phyloP scores from a whole-genome alignment of 2,329 filamentous ascomycete species.

The Aureobasidium sp. region DNA sequence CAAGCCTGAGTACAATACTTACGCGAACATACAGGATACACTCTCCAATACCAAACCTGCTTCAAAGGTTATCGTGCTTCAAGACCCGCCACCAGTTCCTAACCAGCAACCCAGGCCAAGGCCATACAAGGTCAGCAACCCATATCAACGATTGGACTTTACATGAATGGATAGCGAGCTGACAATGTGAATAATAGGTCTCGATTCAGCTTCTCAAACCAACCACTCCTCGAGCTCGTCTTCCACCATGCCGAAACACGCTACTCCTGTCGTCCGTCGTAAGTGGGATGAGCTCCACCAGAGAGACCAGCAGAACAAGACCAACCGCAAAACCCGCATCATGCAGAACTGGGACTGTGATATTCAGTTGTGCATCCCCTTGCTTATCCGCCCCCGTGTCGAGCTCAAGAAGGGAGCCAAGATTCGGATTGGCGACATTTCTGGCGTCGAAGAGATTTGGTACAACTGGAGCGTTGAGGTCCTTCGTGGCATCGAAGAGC shows the following conservation, averaged over 20 bases:
- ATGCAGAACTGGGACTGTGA: constrained; percentile 16
- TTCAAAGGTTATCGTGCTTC: too few species aligned
- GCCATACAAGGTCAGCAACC: neutral
- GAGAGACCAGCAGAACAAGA: constrained; percentile 18
- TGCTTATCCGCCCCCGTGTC: constrained; percentile 17
- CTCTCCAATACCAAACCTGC: too few species aligned
- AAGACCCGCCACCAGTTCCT: too few species aligned
- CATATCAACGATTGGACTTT: neutral
- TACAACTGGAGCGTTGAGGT: constrained; percentile 21
- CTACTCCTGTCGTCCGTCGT: neutral
- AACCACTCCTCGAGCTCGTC: neutral
- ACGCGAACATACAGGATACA: neutral
- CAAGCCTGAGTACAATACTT: neutral
- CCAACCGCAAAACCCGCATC: constrained; percentile 18
- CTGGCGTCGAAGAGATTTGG: constrained; percentile 15
- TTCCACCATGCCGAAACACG: neutral
- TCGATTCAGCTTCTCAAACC: neutral
- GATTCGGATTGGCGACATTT: constrained; percentile 13
- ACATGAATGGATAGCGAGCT: neutral
- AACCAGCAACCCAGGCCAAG: neutral
- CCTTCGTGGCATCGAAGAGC: constrained; percentile 18
- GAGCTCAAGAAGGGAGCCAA: constrained; percentile 21
- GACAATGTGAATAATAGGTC: neutral
- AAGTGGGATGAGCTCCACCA: constrained; percentile 16
- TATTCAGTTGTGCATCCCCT: constrained; percentile 17